phyloP scores from a whole-genome alignment of 805 yeast species.

The Zygosaccharomyces pseudorouxii region DNA sequence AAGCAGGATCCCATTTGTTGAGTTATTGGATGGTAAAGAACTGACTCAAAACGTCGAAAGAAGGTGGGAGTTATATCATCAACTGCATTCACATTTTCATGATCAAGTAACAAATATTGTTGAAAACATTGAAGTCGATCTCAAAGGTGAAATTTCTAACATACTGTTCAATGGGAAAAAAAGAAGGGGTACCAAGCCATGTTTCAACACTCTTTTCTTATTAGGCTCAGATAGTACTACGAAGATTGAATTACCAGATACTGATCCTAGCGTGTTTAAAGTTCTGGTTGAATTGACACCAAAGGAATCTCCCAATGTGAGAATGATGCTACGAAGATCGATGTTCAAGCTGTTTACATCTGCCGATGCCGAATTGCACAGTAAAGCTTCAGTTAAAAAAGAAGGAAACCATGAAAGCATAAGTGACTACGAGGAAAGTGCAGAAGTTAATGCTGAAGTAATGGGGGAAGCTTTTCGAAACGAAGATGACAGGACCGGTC shows the following conservation, averaged over 20 bases:
- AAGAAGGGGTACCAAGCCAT: conserved; percentile 4
- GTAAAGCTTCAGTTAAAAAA: conserved; percentile 1
- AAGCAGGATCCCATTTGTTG: conserved; percentile 38
- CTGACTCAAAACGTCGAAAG: conserved; percentile 34
- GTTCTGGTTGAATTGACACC: conserved; percentile 36
- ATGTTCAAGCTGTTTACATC: conserved; percentile 32
- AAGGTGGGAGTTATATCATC: conserved; percentile 41
- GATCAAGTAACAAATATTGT: conserved; percentile 29
- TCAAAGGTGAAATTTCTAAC: conserved; percentile 33
- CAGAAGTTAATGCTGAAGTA: not conserved
- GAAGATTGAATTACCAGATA: conserved; percentile 35
- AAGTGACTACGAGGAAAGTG: conserved; percentile 7
- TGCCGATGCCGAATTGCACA: conserved; percentile 18
- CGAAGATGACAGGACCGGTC: conserved; percentile 11
- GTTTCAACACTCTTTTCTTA: conserved; percentile 37
- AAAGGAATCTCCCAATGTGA: conserved; percentile 37
- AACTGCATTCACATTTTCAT: conserved; percentile 33
- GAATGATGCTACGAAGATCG: conserved; percentile 35
- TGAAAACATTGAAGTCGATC: conserved; percentile 34
- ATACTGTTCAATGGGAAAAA: conserved; percentile 18
- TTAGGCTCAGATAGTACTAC: conserved; percentile 44
- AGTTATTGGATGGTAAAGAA: conserved; percentile 43
- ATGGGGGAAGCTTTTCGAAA: conserved; percentile 13
- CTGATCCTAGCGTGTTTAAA: conserved; percentile 17
- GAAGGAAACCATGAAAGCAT: conserved; percentile 6